Evolutionary conservation across 352 stramenopile species (phyloP), one percentile per base, ranked within the genome.

Genomic region (Phytophthora palmivora): DNA sequence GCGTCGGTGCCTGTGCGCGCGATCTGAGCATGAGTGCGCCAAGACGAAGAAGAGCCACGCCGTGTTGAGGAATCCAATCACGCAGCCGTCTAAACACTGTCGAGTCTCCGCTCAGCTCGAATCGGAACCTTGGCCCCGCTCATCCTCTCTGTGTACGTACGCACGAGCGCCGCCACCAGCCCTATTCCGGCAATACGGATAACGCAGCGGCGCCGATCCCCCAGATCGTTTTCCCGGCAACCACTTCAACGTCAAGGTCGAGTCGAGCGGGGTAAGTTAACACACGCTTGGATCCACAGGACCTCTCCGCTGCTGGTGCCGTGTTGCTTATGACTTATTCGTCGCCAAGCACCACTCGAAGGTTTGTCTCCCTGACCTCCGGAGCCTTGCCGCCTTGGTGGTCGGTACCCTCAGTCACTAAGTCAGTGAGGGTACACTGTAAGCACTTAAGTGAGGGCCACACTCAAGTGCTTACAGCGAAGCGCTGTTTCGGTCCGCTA

Each of bases 21-120:
- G 46, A 74, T 70, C 62, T 37, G 32, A 45, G 50, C 44, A 70
- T 67, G 65, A 74, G 60, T 74, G 65, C 48, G 58, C 19, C 30
- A n/a, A 10, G 15, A 33, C 24, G 21, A 69, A 65, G 44, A 67
- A 61, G 55, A 46, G 41, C 30, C 38, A 19, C 22, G 11, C 5
- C 6, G 37, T 28, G 50, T 61, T 73, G 63, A 68, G 42, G 0
- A 49, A 58, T 46, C 34, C 37, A 60, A 67, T 55, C 52, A 63
- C 51, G 28, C 5, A 24, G 12, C 21, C 22, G 54, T 69, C 60
- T 63, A 67, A 67, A 56, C 58, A 61, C 14, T 10, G 59, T 18
- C 34, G 19, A 30, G 38, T 38, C 58, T 63, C 30, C 19, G 22
- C 38, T 39, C n/a, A n/a, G n/a, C n/a, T n/a, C n/a, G n/a, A n/a